These are phyloP conservation scores for Fusarium temperatum DNA, from an alignment of 2,329 filamentous ascomycete genomes.

Conservation along the genomic window DNA sequence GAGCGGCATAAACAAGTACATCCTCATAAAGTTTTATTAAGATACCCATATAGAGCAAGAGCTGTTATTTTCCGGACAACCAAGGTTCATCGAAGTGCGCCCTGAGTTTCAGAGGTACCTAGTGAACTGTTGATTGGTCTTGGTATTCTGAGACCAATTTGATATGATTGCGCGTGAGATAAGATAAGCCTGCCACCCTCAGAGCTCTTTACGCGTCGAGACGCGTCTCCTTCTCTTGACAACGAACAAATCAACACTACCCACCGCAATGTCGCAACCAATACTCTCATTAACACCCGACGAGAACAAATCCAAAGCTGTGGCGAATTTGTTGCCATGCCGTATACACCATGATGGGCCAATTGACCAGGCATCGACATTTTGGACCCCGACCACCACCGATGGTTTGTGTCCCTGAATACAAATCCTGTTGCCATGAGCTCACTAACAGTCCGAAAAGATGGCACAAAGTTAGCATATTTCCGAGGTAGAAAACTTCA, in stretches of 20 bases:
- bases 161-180: not conserved
- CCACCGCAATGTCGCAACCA: conserved; percentile 51
- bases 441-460: conserved; percentile 46
- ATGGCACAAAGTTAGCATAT: conserved; percentile 66
- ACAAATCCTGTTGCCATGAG: not conserved
- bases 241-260: not conserved
- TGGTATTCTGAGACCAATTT: not conserved
- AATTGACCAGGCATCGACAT: conserved; percentile 68
- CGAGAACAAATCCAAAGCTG: conserved; percentile 50
- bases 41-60: conserved; percentile 34
- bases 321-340: conserved; percentile 81
- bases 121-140: not conserved
- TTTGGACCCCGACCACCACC: conserved; percentile 72
- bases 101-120: not conserved
- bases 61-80: not conserved
- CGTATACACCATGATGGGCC: conserved; percentile 81
- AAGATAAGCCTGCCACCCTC: conserved; percentile 9
- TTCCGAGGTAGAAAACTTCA: conserved; percentile 83
- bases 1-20: not conserved
- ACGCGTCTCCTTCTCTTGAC: conserved; percentile 30
- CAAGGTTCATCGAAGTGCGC: not conserved
- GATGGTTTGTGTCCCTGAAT: conserved; percentile 50
- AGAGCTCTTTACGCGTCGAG: conserved; percentile 34
- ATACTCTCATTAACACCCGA: conserved; percentile 53
- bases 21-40: conserved; percentile 1